Conservation (phyloP, 164 flowering plant species). For the Saururus chinensis region DNA sequence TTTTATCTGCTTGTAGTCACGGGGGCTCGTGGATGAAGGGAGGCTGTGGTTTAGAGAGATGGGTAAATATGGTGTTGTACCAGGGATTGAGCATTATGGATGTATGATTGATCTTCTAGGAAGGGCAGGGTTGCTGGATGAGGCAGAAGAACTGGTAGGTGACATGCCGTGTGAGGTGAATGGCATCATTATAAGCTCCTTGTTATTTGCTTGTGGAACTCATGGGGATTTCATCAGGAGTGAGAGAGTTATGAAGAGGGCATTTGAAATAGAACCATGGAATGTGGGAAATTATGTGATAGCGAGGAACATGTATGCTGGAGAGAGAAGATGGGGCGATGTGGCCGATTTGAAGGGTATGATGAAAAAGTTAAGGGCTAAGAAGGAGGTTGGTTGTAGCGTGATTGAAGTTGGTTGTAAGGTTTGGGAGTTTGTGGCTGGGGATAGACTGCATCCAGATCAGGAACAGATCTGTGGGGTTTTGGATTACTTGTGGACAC, state of each 20-base stretch:
- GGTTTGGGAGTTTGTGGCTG: conserved; percentile 55
- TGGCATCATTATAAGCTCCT: conserved; percentile 61
- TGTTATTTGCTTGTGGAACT: conserved; percentile 51
- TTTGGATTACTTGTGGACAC: conserved; percentile 28
- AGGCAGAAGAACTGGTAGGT: conserved; percentile 53
- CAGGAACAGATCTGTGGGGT: conserved; percentile 23
- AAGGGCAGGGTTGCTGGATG: conserved; percentile 68
- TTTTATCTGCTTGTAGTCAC: conserved; percentile 74
- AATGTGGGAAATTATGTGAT: conserved; percentile 58
- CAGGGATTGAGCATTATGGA: conserved; percentile 66
- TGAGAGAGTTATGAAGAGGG: conserved; percentile 34
- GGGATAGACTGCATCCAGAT: conserved; percentile 38
- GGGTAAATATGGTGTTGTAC: conserved; percentile 32
- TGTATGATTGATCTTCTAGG: conserved; percentile 71
- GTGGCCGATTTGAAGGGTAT: conserved; percentile 38
- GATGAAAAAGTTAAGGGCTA: conserved; percentile 43
- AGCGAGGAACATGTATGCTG: conserved; percentile 63
- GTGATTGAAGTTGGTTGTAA: conserved; percentile 39
- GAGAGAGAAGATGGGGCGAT: conserved; percentile 62
- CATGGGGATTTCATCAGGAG: conserved; percentile 42
- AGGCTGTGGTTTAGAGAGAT: conserved; percentile 51
- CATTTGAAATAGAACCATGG: conserved; percentile 29
- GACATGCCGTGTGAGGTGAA: conserved; percentile 59
- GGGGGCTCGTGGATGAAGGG: conserved; percentile 76
- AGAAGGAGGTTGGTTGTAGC: conserved; percentile 65